Percentiles rank a stretch among this genome's conserved stretches.
Conservation (phyloP, 371 early-diverging fungal genomes). For the Apophysomyces ossiformis region DNA sequence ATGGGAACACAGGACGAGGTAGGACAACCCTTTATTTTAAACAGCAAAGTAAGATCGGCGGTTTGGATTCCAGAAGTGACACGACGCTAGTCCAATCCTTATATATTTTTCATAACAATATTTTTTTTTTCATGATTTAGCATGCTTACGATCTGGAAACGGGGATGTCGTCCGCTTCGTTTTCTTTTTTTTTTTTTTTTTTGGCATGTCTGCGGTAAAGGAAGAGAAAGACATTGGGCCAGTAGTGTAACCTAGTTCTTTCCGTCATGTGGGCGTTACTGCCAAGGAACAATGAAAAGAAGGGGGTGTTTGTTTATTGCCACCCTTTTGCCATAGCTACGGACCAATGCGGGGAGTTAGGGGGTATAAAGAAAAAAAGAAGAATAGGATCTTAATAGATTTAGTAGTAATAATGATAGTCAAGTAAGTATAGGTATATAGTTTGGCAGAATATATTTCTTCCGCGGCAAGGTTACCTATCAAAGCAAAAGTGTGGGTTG, state of each 20-base stretch:
- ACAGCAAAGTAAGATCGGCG: slow-evolving; percentile 41
- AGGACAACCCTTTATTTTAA: slow-evolving; percentile 49
- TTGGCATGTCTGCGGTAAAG: too few relatives aligned
- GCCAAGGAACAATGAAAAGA: neutral
- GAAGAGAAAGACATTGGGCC: too few relatives aligned
- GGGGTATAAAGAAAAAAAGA: neutral
- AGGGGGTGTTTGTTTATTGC: neutral
- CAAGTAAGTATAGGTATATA: too few relatives aligned
- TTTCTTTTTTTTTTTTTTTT: neutral
- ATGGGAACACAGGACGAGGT: slow-evolving; percentile 56
- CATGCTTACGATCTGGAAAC: slow-evolving; percentile 46
- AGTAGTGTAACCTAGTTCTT: neutral
- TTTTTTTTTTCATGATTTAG: slow-evolving; percentile 25
- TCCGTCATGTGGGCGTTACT: neutral
- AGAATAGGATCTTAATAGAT: too few relatives aligned
- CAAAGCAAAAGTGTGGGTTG: neutral
- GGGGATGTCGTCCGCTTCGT: neutral
- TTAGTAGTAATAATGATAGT: too few relatives aligned
- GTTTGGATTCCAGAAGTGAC: neutral
- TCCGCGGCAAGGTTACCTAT: slow-evolving; percentile 8
- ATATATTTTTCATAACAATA: neutral
- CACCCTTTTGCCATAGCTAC: neutral
- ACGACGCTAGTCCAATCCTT: slow-evolving; percentile 9
- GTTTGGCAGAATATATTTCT: too few relatives aligned
- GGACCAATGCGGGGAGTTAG: slow-evolving; percentile 9